Evolutionary conservation across 345 rosid genomes (phyloP).

Genomic region (Citropsis articulata): DNA sequence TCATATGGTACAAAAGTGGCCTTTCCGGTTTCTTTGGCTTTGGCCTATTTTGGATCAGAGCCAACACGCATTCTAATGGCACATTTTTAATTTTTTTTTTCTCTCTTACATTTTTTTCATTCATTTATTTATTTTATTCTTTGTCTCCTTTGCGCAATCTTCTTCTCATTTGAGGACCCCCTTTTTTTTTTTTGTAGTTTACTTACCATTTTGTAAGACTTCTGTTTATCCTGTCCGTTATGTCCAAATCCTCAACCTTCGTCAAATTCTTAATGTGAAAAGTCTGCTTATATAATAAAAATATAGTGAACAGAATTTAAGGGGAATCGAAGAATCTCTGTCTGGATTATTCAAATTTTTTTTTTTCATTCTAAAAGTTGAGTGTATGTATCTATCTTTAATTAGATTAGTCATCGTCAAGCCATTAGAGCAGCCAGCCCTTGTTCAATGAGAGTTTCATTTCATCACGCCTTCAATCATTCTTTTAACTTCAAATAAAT

Average conservation of each 20-base stretch:
- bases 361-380: not conserved
- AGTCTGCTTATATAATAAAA: not conserved
- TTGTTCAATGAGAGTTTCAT: not conserved
- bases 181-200: not conserved
- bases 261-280: not conserved
- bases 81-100: not conserved
- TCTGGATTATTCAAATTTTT: not conserved
- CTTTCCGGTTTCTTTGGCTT: not conserved
- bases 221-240: not conserved
- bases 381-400: not conserved
- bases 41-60: not conserved
- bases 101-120: not conserved
- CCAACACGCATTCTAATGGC: not conserved
- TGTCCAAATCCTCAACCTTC: not conserved
- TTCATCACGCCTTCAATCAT: not conserved
- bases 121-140: not conserved
- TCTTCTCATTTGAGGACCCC: not conserved
- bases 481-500: not conserved
- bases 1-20: conserved; percentile 14
- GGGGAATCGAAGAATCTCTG: not conserved
- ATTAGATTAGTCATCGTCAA: not conserved
- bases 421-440: too few relatives aligned
- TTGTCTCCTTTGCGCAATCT: not conserved
- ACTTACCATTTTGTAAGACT: too few relatives aligned
- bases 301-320: not conserved